A percentile compares a stretch with the other conserved stretches of the same genome.
These are phyloP conservation scores for Fusarium abutilonis DNA, from an alignment of 2,329 filamentous ascomycete species.

Conservation along the genomic window DNA sequence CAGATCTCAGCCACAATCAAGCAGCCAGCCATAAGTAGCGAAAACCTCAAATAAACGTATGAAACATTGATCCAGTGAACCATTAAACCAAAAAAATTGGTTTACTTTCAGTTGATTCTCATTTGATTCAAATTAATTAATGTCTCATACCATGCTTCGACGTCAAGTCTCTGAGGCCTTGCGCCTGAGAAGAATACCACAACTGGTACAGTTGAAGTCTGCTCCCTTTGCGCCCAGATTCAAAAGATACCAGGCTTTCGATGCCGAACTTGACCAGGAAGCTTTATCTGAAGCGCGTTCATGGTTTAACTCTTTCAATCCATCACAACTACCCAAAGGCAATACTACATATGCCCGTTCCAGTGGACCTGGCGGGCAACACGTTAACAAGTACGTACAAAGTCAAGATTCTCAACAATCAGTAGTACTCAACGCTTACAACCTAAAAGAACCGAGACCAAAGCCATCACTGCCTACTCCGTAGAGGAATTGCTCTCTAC, in stretches of 20 bases:
- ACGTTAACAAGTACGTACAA: slow-evolving; percentile 68
- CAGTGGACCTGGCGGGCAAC: slow-evolving; percentile 69
- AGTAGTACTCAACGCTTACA: slow-evolving; percentile 55
- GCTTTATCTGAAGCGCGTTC: slow-evolving; percentile 61
- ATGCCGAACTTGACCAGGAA: slow-evolving; percentile 60
- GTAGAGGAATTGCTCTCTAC: slow-evolving; percentile 57
- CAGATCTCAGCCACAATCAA: slow-evolving; percentile 27
- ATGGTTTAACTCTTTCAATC: slow-evolving; percentile 60
- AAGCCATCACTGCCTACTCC: slow-evolving; percentile 65
- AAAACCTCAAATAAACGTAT: not conserved
- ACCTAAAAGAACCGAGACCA: slow-evolving; percentile 64
- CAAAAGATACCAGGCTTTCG: slow-evolving; percentile 59
- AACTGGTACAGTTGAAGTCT: not conserved
- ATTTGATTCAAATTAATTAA: too few species aligned
- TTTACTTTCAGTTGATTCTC: not conserved
- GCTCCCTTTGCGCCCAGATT: slow-evolving; percentile 31
- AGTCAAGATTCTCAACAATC: slow-evolving; percentile 48
- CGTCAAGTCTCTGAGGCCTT: slow-evolving; percentile 11
- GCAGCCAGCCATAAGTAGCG: slow-evolving; percentile 20
- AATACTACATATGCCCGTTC: slow-evolving; percentile 66
- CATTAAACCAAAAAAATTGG: not conserved
- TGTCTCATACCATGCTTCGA: slow-evolving; percentile 24
- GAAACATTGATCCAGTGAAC: not conserved
- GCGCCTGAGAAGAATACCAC: not conserved
- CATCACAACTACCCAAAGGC: slow-evolving; percentile 59